Evolutionary conservation across 768 basidiomycete genomes (phyloP), one percentile per base, ranked within the genome.

Genomic region (Boletales sp.): DNA sequence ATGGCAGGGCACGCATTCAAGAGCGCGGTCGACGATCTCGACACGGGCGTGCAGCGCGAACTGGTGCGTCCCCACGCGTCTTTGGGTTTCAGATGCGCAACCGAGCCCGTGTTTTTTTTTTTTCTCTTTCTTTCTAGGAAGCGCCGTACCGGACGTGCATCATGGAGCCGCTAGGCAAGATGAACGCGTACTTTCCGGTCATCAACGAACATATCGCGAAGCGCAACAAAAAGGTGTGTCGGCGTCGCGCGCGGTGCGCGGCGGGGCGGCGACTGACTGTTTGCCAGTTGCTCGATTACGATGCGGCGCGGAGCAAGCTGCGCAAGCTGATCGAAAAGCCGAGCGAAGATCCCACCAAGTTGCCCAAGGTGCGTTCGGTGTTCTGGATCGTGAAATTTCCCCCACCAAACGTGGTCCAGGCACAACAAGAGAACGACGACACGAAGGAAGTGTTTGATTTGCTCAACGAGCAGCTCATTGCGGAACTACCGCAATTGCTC

Each of bases 1-100:
- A 96, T 98, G 92, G 89, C 94, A 0, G 90, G 91, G 2, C 91
- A 97, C 60, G 90, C 96, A 2, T 99, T 98, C 77, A 95, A 90
- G 64, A 82, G 90, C 33, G 90, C 94, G 0, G 90, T 96, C 8
- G 92, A 95, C 58, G 96, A 99, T 54, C 75, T 98, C 39, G 96
- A 99, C 59, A 77, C 81, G 1, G 86, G 84, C 37, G 84, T 96
- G 35, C 81, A 82, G 28, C 71, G 92, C 51, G 91, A 96, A 67
- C 76, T 99, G 50, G 94, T 94, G 56, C 44, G 87, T 73, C 13
- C 13, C 13, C 8, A 8, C 11, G 9, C 34, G 34, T 34, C 13
- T 14, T 34, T 15, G 2, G 34, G 4, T 4, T 34, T 15, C 13
- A 14, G 13, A 14, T 0, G 34, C 12, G 34, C 5, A 12, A 34